Evolutionary conservation across 1,139 yeast species (phyloP).

Genomic region (Kluyveromyces sp.): DNA sequence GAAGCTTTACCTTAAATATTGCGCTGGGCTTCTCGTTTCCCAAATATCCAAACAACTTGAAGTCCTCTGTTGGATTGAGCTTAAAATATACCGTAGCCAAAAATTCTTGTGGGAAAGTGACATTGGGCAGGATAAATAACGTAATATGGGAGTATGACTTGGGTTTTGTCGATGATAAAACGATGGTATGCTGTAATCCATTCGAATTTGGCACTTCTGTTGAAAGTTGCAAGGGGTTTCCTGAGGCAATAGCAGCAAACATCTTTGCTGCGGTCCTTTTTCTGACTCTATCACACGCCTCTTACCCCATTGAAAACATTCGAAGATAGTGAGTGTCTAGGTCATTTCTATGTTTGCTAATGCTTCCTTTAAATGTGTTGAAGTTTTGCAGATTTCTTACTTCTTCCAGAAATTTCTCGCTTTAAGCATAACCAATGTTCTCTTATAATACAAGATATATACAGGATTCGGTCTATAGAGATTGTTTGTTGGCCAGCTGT

Average conservation of each 20-base stretch:
- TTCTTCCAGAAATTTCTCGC: constrained; percentile 5
- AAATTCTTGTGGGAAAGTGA: constrained; percentile 55
- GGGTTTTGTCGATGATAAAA: constrained; percentile 31
- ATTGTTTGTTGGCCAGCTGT: background rate
- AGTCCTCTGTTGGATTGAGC: constrained; percentile 61
- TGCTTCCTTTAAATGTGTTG: background rate
- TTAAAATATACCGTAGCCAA: constrained; percentile 88
- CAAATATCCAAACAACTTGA: constrained; percentile 71
- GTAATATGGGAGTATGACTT: constrained; percentile 55
- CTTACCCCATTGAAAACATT: too few species aligned
- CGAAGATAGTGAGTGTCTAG: background rate
- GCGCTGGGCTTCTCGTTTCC: constrained; percentile 80
- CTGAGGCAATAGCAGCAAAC: constrained; percentile 36
- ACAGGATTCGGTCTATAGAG: background rate
- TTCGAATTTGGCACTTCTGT: constrained; percentile 33
- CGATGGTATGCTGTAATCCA: constrained; percentile 32
- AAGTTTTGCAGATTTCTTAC: background rate
- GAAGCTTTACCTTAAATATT: constrained; percentile 68
- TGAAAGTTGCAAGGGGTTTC: constrained; percentile 32
- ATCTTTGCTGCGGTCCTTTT: constrained; percentile 12
- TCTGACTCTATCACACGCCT: too few species aligned
- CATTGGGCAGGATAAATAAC: constrained; percentile 66
- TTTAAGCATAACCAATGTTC: background rate
- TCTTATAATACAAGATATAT: background rate
- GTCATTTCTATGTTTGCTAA: too few species aligned